Evolutionary conservation across 1,284 basidiomycete species (phyloP).

Genomic region (Pseudozyma thailandica): DNA sequence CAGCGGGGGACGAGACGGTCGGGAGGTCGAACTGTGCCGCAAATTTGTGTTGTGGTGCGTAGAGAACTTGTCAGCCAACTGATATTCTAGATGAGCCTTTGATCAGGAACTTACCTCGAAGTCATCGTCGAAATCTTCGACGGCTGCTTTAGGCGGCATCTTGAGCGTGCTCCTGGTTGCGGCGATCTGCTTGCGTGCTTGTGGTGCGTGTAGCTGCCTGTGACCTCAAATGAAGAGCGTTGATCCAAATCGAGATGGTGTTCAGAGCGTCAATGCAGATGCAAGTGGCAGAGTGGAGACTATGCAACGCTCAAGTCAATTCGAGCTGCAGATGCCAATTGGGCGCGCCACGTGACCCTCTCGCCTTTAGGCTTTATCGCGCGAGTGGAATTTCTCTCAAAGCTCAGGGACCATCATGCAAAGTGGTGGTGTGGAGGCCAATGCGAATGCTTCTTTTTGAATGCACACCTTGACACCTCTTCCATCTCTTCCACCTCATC

Average conservation of each 20-base stretch:
- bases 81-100: neutral
- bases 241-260: neutral
- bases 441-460: constrained; percentile 4
- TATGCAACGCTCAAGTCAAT: neutral
- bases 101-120: constrained; percentile 55
- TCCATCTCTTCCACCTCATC: too few relatives aligned
- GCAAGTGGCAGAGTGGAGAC: neutral
- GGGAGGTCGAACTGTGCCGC: constrained; percentile 57
- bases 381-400: constrained; percentile 31
- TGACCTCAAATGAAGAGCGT: neutral
- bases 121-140: constrained; percentile 68
- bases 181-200: neutral
- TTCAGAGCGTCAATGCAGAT: neutral
- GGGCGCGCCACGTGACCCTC: constrained; percentile 26
- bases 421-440: constrained; percentile 28
- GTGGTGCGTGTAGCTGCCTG: neutral
- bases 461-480: constrained; percentile 1
- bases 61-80: neutral
- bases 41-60: neutral
- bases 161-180: neutral
- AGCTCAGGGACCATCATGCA: neutral
- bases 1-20: constrained; percentile 43
- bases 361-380: constrained; percentile 11
- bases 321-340: constrained; percentile 18
- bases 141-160: constrained; percentile 56